Base-by-base conservation (phyloP, 257 asterid species). In the Cordia subcordata region DNA sequence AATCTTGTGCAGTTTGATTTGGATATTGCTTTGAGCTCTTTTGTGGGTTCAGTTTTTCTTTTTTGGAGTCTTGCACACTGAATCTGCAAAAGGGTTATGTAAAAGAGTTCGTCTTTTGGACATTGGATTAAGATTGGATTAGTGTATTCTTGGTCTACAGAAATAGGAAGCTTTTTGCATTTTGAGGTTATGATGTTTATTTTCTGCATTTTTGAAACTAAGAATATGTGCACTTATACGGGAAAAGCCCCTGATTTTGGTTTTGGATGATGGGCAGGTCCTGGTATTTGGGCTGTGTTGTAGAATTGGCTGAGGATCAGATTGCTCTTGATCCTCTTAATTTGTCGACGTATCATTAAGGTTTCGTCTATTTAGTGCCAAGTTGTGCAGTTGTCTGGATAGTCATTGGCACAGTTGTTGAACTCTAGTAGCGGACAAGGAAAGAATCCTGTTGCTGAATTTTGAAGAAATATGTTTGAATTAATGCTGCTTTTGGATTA, bases 241-340 rank as follows among this genome's bases (percentile, higher is more conserved):
- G 63, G 65, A 47, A 56, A 60, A 60, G 66, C 66, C 65, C 69
- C 73, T 75, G 75, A 74, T 73, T 63, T 49, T 69, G 67, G 61
- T 53, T 75, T 64, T 69, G 72, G 60, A 44, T 66, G 63, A 64
- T 77, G 77, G 77, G 73, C 81, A 74, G 77, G 79, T 74, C 63
- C 53, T 63, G 68, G 72, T 64, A 72, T 57, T 35, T 27, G 35
- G 35, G 35, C 15, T 42, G 47, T 10, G 47, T 72, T 58, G 64
- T 74, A 61, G 68, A 58, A 49, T 71, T 62, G 72, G 68, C 72
- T 51, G 78, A 62, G 69, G 75, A 61, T 59, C 62, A 45, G 65
- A n/a, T 63, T 64, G 65, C 75, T 21, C 56, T 53, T 64, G 69
- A 75, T 6, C 53, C 64, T 62, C 58, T 49, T 74, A 49, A 46